Conservation (phyloP, 1,139 yeast genomes). For the Geotrichum klebahnii region DNA sequence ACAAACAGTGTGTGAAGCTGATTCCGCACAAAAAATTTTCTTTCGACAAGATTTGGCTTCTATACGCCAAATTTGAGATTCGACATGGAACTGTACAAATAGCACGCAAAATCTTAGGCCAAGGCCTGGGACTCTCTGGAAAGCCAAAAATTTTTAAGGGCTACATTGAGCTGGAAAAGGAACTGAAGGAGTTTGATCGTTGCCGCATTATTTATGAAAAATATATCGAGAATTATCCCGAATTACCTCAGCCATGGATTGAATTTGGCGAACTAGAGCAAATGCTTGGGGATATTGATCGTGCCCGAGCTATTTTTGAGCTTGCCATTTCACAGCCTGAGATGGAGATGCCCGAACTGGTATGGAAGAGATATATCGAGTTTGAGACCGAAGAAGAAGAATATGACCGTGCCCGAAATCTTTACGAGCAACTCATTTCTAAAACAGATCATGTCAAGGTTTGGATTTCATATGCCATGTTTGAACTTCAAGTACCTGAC, state of each 20-base stretch:
- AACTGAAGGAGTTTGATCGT: slow-evolving; percentile 50
- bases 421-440: slow-evolving; percentile 48
- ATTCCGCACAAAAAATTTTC: slow-evolving; percentile 60
- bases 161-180: slow-evolving; percentile 58
- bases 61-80: slow-evolving; percentile 68
- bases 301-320: slow-evolving; percentile 61
- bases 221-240: slow-evolving; percentile 55
- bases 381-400: slow-evolving; percentile 58
- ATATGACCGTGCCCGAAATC: slow-evolving; percentile 53
- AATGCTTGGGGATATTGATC: slow-evolving; percentile 61
- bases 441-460: slow-evolving; percentile 41
- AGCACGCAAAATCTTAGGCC: slow-evolving; percentile 72
- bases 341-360: slow-evolving; percentile 39
- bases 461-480: slow-evolving; percentile 69
- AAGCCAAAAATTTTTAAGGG: slow-evolving; percentile 56
- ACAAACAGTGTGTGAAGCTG: slow-evolving; percentile 47
- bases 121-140: slow-evolving; percentile 56
- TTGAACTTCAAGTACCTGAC: slow-evolving; percentile 63
- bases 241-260: slow-evolving; percentile 47
- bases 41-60: slow-evolving; percentile 71
- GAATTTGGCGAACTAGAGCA: slow-evolving; percentile 67
- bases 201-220: slow-evolving; percentile 70
- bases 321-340: slow-evolving; percentile 45
- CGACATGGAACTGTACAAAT: slow-evolving; percentile 49
- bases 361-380: slow-evolving; percentile 54